phyloP scores from a whole-genome alignment of 768 basidiomycete genomes.

The Russula dissimulans region DNA sequence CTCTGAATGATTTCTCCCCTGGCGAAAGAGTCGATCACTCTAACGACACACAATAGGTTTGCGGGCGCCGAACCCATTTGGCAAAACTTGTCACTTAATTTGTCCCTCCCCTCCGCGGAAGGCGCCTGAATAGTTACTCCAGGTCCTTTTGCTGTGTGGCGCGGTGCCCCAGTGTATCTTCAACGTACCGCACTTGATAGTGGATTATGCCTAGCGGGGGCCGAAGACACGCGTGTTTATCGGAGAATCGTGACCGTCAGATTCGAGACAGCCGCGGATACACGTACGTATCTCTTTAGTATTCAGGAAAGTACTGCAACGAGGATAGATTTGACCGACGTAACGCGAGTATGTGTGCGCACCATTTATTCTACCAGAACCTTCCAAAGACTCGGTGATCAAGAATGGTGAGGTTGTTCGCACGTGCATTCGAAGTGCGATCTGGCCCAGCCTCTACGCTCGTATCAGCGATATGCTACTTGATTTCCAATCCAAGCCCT shows the following conservation, averaged over 20 bases:
- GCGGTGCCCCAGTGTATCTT: no score
- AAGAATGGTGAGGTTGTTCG: no score
- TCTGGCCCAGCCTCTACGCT: neutral
- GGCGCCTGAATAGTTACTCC: neutral
- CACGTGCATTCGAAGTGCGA: no score
- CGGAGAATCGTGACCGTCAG: constrained; percentile 1
- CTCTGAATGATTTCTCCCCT: neutral
- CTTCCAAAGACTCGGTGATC: neutral
- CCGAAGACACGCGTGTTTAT: neutral
- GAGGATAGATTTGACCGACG: neutral
- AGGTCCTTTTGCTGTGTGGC: neutral
- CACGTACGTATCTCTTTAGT: neutral
- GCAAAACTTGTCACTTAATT: no score
- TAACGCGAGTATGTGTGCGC: neutral
- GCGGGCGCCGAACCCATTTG: neutral
- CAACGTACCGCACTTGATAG: neutral
- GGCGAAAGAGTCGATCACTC: neutral
- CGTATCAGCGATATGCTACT: neutral
- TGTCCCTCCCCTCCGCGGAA: neutral
- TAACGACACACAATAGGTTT: neutral
- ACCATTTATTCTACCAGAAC: neutral
- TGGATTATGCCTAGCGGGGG: neutral
- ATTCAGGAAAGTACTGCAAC: neutral
- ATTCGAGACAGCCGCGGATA: neutral
- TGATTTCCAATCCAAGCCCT: neutral